Percentiles rank a stretch among this genome's conserved stretches.
These are phyloP conservation scores for Aureobasidium vineae DNA, from an alignment of 2,329 filamentous ascomycete genomes.

Conservation along the genomic window DNA sequence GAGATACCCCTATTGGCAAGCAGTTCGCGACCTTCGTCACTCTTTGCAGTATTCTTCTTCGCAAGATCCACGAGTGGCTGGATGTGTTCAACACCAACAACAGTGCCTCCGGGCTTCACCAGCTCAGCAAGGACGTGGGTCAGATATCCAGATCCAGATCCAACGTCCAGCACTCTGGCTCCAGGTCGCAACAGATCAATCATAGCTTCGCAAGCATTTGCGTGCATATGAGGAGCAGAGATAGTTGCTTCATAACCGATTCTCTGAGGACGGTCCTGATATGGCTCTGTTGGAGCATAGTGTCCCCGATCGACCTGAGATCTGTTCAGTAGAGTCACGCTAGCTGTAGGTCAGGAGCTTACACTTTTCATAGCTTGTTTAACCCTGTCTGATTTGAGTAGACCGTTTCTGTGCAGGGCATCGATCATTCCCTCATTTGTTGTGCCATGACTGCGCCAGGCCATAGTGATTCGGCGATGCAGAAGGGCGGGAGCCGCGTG, in stretches of 20 bases:
- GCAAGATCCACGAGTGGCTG: constrained; percentile 47
- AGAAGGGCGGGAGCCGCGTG: neutral
- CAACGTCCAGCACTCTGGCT: constrained; percentile 51
- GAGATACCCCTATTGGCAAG: constrained; percentile 63
- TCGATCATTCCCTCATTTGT: constrained; percentile 73
- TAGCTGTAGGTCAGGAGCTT: constrained; percentile 30
- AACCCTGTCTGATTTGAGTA: constrained; percentile 71
- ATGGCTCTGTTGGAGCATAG: constrained; percentile 70
- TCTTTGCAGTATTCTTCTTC: constrained; percentile 46
- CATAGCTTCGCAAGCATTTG: constrained; percentile 61
- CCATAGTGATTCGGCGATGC: constrained; percentile 60
- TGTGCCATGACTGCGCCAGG: constrained; percentile 78
- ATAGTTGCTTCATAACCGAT: constrained; percentile 69
- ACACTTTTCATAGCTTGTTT: constrained; percentile 78
- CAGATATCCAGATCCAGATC: constrained; percentile 64
- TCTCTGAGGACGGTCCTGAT: constrained; percentile 68
- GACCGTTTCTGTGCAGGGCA: constrained; percentile 68
- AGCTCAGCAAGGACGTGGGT: constrained; percentile 85
- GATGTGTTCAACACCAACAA: constrained; percentile 53
- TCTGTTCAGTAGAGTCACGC: neutral
- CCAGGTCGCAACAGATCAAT: constrained; percentile 57
- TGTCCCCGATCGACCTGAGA: constrained; percentile 79
- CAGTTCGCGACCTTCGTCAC: constrained; percentile 51
- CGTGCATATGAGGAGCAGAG: constrained; percentile 72
- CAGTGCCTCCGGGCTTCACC: constrained; percentile 51